Conservation (phyloP, 345 rosid genomes). For the Citrus hindsii region DNA sequence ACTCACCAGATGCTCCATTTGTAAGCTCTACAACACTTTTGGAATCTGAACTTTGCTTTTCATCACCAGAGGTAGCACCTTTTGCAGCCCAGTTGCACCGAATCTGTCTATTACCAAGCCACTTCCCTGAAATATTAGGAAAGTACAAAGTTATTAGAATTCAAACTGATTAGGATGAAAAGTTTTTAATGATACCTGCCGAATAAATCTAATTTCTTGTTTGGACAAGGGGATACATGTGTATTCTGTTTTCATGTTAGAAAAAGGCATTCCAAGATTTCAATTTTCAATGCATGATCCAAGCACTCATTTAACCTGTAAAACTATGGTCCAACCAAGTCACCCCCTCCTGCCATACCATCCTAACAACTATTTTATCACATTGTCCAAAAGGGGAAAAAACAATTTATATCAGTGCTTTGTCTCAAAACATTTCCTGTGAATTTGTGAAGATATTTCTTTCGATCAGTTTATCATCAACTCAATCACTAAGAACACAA, state of each 20-base stretch:
- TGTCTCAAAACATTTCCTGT: background rate
- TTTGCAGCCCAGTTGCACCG: slow-evolving; percentile 97
- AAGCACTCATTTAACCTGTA: background rate
- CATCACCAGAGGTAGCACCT: slow-evolving; percentile 69
- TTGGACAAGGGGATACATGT: background rate
- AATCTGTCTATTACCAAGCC: slow-evolving; percentile 90
- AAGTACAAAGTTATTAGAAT: background rate
- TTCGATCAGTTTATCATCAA: background rate
- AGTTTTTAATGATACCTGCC: background rate
- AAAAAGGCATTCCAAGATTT: background rate
- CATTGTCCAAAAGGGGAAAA: background rate
- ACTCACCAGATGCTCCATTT: slow-evolving; percentile 75
- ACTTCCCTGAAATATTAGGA: slow-evolving; percentile 55
- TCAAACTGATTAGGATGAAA: background rate
- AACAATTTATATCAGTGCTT: background rate
- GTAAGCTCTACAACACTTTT: slow-evolving; percentile 78
- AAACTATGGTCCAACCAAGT: background rate
- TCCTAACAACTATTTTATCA: background rate
- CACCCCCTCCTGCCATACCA: background rate
- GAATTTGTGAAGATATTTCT: too few species aligned
- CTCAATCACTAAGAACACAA: background rate
- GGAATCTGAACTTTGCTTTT: slow-evolving; percentile 67
- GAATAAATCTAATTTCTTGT: background rate
- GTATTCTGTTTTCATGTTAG: background rate
- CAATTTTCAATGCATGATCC: background rate